Base-by-base conservation (phyloP, 2,329 filamentous ascomycete genomes). In the Neocucurbitaria cava region DNA sequence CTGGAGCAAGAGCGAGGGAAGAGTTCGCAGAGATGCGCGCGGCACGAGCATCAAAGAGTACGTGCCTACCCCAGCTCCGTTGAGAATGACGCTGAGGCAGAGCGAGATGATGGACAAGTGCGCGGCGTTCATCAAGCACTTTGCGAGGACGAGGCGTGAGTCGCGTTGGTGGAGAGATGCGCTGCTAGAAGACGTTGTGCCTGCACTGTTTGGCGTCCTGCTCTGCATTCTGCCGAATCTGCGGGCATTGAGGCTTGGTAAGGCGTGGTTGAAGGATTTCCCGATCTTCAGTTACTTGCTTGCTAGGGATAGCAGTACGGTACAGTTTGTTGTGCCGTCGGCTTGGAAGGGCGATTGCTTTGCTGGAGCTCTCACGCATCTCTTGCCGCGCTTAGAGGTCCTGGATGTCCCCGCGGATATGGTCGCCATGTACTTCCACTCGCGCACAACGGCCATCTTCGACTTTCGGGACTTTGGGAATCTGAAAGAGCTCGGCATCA, bases 221-320 rank as follows among this genome's bases (percentile, higher is more conserved):
- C 33, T 64, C 8, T 48, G 53, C 38, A 33, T 21, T 0, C 26
- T 64, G 11, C 57, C 59, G 1, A 56, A 58, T 2, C n/a, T 66
- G 21, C 46, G 49, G 11, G 51, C 59, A n/a, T 23, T 66, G 2
- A 46, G 46, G 3, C 30, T 60, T 15, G 49, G 59, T 5, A 46
- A 54, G 1, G 30, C 53, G 4, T 62, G 61, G 59, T 40, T 66
- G 5, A 55, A 64, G 51, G 59, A 66, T 33, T 56, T 64, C 4
- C 59, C 59, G 6, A n/a, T 64, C 5, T 57, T 65, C 46, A 33
- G 20, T 1, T 18, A 2, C 4, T 23, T 53, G 7, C 33, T 52
- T 10, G 47, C 53, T 13, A 10, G 43, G n/a, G 31, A 45, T 0
- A 17, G 23, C 3, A 20, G 9, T 5, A 26, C 18, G 5, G 10